Percentiles rank a stretch among this genome's conserved stretches.
Conservation (phyloP, 352 stramenopile genomes). For the Phytopythium cucurbitacearum region DNA sequence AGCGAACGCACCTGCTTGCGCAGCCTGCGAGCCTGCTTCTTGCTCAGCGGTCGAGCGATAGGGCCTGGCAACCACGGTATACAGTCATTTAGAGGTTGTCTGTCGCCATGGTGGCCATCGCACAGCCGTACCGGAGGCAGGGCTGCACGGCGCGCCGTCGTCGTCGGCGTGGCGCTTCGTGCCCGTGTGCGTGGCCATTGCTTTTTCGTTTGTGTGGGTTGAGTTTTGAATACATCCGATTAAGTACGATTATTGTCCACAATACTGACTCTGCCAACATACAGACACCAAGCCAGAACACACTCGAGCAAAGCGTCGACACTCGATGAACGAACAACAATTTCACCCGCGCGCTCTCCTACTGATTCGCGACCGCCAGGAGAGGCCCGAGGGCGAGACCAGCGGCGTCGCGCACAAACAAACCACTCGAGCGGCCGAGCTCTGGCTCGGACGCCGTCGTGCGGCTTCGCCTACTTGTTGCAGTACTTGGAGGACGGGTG, state of each 20-base stretch:
- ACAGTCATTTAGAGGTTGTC: not conserved
- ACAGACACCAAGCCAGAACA: too few species aligned
- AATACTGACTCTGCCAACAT: not conserved
- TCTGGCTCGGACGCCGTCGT: not conserved
- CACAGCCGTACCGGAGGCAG: slow-evolving; percentile 11
- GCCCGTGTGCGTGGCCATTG: slow-evolving; percentile 26
- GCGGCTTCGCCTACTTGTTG: slow-evolving; percentile 9
- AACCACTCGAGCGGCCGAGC: not conserved
- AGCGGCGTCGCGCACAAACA: not conserved
- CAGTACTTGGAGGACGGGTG: slow-evolving; percentile 17
- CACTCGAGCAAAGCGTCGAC: too few species aligned
- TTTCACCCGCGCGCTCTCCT: too few species aligned
- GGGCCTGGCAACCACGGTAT: not conserved
- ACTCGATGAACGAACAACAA: too few species aligned
- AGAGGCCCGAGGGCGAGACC: too few species aligned
- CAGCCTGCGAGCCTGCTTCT: slow-evolving; percentile 39
- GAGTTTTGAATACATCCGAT: not conserved
- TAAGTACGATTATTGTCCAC: not conserved
- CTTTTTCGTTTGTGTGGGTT: slow-evolving; percentile 9
- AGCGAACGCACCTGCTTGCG: slow-evolving; percentile 35
- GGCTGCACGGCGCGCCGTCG: slow-evolving; percentile 4
- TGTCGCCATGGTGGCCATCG: not conserved
- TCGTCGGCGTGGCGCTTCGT: slow-evolving; percentile 22
- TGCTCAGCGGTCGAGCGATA: slow-evolving; percentile 19
- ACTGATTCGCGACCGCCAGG: too few species aligned